A percentile compares a stretch with the other conserved stretches of the same genome.
These are phyloP conservation scores for Metschnikowia vanudenii DNA, from an alignment of 805 yeast genomes.

Conservation along the genomic window DNA sequence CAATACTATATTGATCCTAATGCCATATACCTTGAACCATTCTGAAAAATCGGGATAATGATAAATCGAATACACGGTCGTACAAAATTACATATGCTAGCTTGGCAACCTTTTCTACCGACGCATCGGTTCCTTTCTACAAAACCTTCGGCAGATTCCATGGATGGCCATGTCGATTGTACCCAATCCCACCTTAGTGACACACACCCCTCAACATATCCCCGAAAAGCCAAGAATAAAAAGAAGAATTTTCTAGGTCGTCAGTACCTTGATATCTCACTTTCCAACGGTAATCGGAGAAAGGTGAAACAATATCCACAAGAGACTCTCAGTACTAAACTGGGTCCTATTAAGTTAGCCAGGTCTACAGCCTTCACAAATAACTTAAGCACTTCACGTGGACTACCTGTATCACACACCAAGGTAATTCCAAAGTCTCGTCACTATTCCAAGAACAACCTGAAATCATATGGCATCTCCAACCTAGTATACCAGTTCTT, in stretches of 20 bases:
- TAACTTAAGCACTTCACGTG: neutral
- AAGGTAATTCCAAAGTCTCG: neutral
- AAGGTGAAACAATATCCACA: neutral
- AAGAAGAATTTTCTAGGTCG: too few species aligned
- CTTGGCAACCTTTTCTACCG: neutral
- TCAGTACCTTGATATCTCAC: neutral
- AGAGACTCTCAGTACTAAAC: neutral
- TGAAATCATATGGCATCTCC: neutral
- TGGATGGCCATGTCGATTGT: neutral
- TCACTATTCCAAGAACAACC: neutral
- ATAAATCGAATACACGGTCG: conserved; percentile 2
- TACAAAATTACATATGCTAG: neutral
- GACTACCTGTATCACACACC: neutral
- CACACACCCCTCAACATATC: too few species aligned
- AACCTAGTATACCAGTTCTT: conserved; percentile 8
- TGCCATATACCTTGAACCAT: neutral
- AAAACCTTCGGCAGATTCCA: neutral
- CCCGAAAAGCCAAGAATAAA: too few species aligned
- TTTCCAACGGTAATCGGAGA: neutral
- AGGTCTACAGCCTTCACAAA: neutral
- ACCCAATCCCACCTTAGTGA: too few species aligned
- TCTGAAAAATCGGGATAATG: neutral
- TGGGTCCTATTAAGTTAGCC: neutral
- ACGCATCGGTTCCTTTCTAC: neutral
- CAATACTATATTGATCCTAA: neutral